Evolutionary conservation across 768 basidiomycete genomes (phyloP).

Genomic region (Lentinula raphanica): DNA sequence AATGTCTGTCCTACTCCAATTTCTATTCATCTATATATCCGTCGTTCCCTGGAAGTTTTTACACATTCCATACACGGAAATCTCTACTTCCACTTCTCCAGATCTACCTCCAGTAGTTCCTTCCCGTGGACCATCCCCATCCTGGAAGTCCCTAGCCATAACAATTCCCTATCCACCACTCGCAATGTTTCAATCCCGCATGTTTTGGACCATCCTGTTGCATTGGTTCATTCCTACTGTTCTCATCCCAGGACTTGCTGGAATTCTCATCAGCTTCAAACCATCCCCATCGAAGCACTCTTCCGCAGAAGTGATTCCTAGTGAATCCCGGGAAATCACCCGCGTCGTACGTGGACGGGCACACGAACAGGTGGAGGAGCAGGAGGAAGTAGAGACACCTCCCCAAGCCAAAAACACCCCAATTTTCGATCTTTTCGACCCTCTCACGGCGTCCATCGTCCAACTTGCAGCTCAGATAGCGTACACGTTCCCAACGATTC

Average conservation of each 20-base stretch:
- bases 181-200: constrained; percentile 35
- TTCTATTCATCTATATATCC: constrained; percentile 45
- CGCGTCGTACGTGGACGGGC: constrained; percentile 11
- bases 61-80: constrained; percentile 26
- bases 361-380: constrained; percentile 9
- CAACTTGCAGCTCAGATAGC: constrained; percentile 55
- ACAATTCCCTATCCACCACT: constrained; percentile 45
- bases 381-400: not conserved
- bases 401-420: constrained; percentile 11
- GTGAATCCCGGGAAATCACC: not conserved
- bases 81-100: not conserved
- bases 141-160: constrained; percentile 10
- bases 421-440: constrained; percentile 36
- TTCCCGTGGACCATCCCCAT: constrained; percentile 9
- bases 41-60: constrained; percentile 52
- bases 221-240: constrained; percentile 64
- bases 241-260: constrained; percentile 51
- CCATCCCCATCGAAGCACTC: constrained; percentile 25
- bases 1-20: constrained; percentile 47
- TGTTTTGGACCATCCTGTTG: constrained; percentile 49
- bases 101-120: not conserved
- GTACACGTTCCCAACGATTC: constrained; percentile 41
- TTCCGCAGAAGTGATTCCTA: not conserved
- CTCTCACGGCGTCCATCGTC: constrained; percentile 59
- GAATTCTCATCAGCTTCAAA: constrained; percentile 59